Evolutionary conservation across 495 filamentous ascomycete genomes (phyloP).

Genomic region (Annulohypoxylon bovei): DNA sequence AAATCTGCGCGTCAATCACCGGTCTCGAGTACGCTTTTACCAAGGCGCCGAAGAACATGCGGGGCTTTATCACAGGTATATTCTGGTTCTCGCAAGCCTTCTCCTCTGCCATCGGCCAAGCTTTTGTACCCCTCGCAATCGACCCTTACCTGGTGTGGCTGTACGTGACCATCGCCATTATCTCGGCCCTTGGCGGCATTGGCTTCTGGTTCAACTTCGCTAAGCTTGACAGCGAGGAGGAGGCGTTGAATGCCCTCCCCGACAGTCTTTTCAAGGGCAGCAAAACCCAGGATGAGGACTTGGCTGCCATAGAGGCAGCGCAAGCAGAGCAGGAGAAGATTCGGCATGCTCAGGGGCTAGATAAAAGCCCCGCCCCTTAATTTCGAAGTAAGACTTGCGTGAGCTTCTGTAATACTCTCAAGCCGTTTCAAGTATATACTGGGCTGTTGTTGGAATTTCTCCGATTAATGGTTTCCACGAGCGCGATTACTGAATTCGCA

Average conservation of each 20-base stretch:
- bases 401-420: background rate
- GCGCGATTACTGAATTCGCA: background rate
- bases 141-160: conserved; percentile 75
- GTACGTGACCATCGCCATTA: conserved; percentile 69
- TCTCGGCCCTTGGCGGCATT: conserved; percentile 66
- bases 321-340: conserved; percentile 45
- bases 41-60: conserved; percentile 82
- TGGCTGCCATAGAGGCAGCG: conserved; percentile 31
- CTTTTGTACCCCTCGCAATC: conserved; percentile 68
- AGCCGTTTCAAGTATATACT: background rate
- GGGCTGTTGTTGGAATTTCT: background rate
- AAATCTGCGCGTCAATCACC: conserved; percentile 58
- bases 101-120: conserved; percentile 73
- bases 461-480: background rate
- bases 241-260: conserved; percentile 68
- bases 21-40: conserved; percentile 76
- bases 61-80: conserved; percentile 74
- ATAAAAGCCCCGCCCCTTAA: conserved; percentile 17
- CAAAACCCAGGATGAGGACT: conserved; percentile 39
- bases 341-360: conserved; percentile 42
- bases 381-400: background rate
- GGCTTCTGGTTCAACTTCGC: conserved; percentile 72
- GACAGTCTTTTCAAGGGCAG: conserved; percentile 52
- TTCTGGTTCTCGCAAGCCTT: conserved; percentile 76
- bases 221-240: conserved; percentile 69